phyloP scores from a whole-genome alignment of 257 asterid species.

The Cordia subcordata region DNA sequence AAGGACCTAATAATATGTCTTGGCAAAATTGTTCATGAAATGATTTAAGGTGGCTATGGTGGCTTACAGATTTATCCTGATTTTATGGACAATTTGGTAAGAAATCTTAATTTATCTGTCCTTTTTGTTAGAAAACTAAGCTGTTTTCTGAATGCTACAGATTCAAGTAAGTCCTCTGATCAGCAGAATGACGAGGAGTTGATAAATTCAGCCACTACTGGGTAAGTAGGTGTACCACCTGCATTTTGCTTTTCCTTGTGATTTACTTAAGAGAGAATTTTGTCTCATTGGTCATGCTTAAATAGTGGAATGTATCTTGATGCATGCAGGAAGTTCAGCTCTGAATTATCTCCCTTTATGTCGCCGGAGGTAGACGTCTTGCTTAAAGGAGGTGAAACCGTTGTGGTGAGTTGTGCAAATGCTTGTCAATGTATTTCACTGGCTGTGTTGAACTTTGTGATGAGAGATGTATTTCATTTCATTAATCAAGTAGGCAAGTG shows the following conservation, averaged over 20 bases:
- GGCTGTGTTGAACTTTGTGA: neutral
- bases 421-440: neutral
- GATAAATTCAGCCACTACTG: conserved; percentile 37
- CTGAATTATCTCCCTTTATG: conserved; percentile 50
- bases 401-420: conserved; percentile 50
- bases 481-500: neutral
- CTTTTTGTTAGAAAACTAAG: neutral
- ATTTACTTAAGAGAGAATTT: neutral
- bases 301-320: conserved; percentile 17
- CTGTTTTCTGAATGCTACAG: conserved; percentile 39
- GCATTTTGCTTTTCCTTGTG: conserved; percentile 9
- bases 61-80: no score
- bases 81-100: neutral
- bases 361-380: conserved; percentile 68
- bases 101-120: neutral
- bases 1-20: neutral
- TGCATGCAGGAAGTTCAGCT: conserved; percentile 52
- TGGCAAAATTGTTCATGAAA: neutral
- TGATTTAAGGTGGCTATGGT: neutral
- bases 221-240: conserved; percentile 43
- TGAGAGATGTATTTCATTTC: neutral
- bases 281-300: neutral
- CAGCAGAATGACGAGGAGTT: conserved; percentile 38
- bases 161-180: conserved; percentile 43
- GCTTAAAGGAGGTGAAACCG: conserved; percentile 64